Base-by-base conservation (phyloP, 1,284 basidiomycete species). In the Leccinum insolens region DNA sequence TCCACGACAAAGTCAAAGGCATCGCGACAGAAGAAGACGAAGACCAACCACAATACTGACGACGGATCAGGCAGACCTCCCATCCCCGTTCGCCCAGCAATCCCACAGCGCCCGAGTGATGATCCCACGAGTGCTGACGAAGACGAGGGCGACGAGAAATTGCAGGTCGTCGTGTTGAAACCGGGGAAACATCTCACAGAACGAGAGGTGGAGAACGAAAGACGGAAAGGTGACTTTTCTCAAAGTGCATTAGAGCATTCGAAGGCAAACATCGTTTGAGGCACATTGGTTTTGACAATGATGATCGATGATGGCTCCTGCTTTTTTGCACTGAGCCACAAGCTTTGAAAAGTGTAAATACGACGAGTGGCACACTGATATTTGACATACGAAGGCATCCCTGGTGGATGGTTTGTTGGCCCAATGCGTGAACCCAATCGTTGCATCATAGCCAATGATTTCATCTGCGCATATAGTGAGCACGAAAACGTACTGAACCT, bases 191-290 rank as follows among this genome's bases (percentile, higher is more conserved):
- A 96, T 80, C 81, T 96, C 62, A 89, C 85, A 4, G 88, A 85
- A 69, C 80, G 85, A 63, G 92, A 96, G 74, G 93, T 85, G 3
- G 91, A 93, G 82, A 90, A 92, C 72, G 86, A 93, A 74, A 84
- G 86, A 67, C 85, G 92, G 63, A 88, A 86, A 84, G 92, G 94
- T 94, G 14, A 75, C 62, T 85, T 80, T 34, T 62, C 34, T 34
- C 90, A 96, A 7, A 96, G 79, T 2, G 94, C 92, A 75, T 96
- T 96, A n/a, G 78, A 80, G 75, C 94, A 95, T 78, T 97, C 95
- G 73, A 95, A 95, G 3, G 91, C 87, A 68, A 96, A 87, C 84
- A 96, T 88, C 0, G 93, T 94, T 79, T 95, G 91, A 3, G 89
- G 86, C 22, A 92, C 84, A 75, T 96, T 96, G 20, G 90, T 93